Percentiles rank a stretch among this genome's conserved stretches.
Evolutionary conservation across 345 rosid genomes (phyloP).

Genomic region (Arabidopsis suecica): DNA sequence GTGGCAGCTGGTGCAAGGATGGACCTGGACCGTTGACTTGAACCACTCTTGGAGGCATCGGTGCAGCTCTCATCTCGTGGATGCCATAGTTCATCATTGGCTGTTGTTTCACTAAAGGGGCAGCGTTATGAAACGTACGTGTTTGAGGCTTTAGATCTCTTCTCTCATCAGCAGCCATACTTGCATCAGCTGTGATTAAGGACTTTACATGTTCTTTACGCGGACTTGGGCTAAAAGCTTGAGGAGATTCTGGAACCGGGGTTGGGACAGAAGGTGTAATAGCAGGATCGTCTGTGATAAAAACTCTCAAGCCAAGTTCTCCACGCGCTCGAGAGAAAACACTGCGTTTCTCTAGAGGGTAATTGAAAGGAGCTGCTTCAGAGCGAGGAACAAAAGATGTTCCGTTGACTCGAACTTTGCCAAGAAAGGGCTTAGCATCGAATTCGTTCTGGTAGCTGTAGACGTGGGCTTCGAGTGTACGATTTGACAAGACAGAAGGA

Average conservation of each 20-base stretch:
- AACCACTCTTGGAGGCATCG: slow-evolving; percentile 41
- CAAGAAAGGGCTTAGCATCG: slow-evolving; percentile 62
- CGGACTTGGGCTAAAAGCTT: slow-evolving; percentile 44
- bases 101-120: slow-evolving; percentile 34
- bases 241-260: slow-evolving; percentile 55
- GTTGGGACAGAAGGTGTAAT: slow-evolving; percentile 60
- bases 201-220: slow-evolving; percentile 35
- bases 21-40: slow-evolving; percentile 39
- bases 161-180: slow-evolving; percentile 18
- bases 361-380: slow-evolving; percentile 85
- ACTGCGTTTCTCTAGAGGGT: slow-evolving; percentile 74
- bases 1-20: slow-evolving; percentile 49
- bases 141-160: slow-evolving; percentile 29
- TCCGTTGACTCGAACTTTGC: slow-evolving; percentile 79
- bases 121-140: slow-evolving; percentile 30
- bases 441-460: slow-evolving; percentile 51
- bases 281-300: slow-evolving; percentile 69
- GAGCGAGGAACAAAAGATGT: slow-evolving; percentile 81
- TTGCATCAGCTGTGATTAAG: neutral
- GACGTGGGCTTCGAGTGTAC: slow-evolving; percentile 69
- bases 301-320: slow-evolving; percentile 83
- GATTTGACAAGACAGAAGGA: slow-evolving; percentile 60
- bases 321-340: slow-evolving; percentile 73
- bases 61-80: slow-evolving; percentile 46
- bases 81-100: slow-evolving; percentile 27